Evolutionary conservation across 2,329 filamentous ascomycete species (phyloP).

Genomic region (Taxawa tesnikishii): DNA sequence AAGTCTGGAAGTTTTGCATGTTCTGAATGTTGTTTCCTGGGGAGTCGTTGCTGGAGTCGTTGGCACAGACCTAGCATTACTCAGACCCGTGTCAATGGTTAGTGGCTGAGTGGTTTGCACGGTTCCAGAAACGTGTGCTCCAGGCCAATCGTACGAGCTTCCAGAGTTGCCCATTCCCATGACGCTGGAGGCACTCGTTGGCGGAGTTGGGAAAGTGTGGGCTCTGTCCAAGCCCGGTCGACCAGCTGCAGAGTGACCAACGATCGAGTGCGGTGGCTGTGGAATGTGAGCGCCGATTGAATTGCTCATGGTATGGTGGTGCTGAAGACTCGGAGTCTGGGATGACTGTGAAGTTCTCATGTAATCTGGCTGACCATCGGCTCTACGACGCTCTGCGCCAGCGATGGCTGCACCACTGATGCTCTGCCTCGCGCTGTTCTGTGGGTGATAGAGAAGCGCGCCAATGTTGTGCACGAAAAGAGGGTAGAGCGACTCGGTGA

Average conservation of each 20-base stretch:
- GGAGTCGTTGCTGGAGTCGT: conserved; percentile 77
- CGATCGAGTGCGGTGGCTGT: conserved; percentile 54
- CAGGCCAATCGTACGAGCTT: conserved; percentile 66
- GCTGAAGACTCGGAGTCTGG: conserved; percentile 57
- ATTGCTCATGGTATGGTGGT: conserved; percentile 56
- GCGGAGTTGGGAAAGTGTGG: conserved; percentile 88
- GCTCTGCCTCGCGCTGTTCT: conserved; percentile 72
- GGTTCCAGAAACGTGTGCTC: conserved; percentile 24
- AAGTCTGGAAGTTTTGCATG: conserved; percentile 66
- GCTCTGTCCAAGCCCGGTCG: conserved; percentile 72
- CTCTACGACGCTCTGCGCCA: conserved; percentile 64
- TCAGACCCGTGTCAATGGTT: conserved; percentile 69
- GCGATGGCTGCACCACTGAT: conserved; percentile 48
- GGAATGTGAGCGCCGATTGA: conserved; percentile 47
- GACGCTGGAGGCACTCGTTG: conserved; percentile 81
- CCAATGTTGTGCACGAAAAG: conserved; percentile 97
- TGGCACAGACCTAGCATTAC: conserved; percentile 73
- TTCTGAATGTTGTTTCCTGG: conserved; percentile 64
- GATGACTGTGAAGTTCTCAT: conserved; percentile 48
- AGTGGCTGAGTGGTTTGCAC: conserved; percentile 56
- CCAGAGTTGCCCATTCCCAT: conserved; percentile 65
- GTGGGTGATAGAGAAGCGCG: conserved; percentile 82
- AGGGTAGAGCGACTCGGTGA: conserved; percentile 87
- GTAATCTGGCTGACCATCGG: conserved; percentile 34
- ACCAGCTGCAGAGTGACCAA: conserved; percentile 41